phyloP scores from a whole-genome alignment of 1,284 basidiomycete genomes.

The Fereydounia khargensis region DNA sequence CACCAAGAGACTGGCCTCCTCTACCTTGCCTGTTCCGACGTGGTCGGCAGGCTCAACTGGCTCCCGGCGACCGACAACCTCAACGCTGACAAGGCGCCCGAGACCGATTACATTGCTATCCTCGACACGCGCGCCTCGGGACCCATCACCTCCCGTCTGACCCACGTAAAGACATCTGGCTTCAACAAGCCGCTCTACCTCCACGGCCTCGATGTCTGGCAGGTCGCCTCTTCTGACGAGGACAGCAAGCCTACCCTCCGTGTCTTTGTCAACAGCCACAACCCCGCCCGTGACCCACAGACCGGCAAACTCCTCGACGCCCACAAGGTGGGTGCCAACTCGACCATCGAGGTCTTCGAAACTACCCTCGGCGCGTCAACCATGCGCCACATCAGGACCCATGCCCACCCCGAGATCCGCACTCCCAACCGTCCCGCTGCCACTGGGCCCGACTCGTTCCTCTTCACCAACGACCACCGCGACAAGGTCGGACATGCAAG shows the following conservation, averaged over 20 bases:
- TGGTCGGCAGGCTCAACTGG: constrained; percentile 64
- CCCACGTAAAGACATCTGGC: constrained; percentile 61
- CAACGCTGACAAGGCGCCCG: constrained; percentile 45
- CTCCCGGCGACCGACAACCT: constrained; percentile 59
- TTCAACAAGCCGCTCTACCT: constrained; percentile 61
- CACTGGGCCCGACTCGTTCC: constrained; percentile 40
- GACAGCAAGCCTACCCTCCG: constrained; percentile 28
- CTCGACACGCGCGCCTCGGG: constrained; percentile 66
- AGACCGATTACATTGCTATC: constrained; percentile 60
- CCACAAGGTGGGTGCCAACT: constrained; percentile 66
- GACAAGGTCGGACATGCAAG: constrained; percentile 20
- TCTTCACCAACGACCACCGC: constrained; percentile 46
- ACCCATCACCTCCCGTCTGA: constrained; percentile 59
- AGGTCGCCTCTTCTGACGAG: constrained; percentile 14
- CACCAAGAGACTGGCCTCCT: constrained; percentile 62
- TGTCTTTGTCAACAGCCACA: constrained; percentile 47
- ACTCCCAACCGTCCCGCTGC: constrained; percentile 73
- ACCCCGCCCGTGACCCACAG: constrained; percentile 26
- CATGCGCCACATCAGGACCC: constrained; percentile 65
- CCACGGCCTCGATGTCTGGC: constrained; percentile 70
- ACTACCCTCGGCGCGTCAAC: constrained; percentile 61
- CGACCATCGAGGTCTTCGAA: constrained; percentile 70
- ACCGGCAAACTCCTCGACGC: constrained; percentile 20
- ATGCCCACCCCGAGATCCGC: constrained; percentile 63
- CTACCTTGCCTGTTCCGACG: constrained; percentile 71